Conservation (phyloP, 495 filamentous ascomycete species). For the Cairneyella variabilis region DNA sequence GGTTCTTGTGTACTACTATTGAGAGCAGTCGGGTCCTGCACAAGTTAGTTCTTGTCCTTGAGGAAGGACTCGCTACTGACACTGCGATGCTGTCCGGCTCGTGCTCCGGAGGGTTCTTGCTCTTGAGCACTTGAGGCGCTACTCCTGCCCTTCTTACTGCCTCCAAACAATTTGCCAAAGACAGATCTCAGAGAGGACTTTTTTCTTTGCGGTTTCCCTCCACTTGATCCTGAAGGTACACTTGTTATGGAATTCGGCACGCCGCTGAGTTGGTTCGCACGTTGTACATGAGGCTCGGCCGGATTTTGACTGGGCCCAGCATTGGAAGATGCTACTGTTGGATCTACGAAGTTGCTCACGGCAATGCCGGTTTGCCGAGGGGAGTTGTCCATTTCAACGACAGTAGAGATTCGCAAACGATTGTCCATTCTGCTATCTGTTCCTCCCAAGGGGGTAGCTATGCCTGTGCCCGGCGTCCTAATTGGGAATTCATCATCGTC, state of each 20-base stretch:
- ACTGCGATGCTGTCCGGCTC: conserved; percentile 34
- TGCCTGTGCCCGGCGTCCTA: conserved; percentile 32
- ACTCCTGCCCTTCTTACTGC: conserved; percentile 37
- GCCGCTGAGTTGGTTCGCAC: not conserved
- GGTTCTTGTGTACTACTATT: conserved; percentile 22
- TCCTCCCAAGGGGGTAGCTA: conserved; percentile 28
- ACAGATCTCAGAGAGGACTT: conserved; percentile 46
- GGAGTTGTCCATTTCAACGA: conserved; percentile 3
- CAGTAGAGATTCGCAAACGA: conserved; percentile 5
- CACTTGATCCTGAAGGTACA: conserved; percentile 12
- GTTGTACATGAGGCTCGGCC: conserved; percentile 7
- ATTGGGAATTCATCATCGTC: conserved; percentile 45
- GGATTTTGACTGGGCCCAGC: not conserved
- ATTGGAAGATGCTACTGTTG: not conserved
- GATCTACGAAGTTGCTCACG: conserved; percentile 1
- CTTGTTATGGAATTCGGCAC: conserved; percentile 18
- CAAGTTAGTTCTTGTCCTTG: conserved; percentile 18
- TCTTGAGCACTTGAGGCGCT: conserved; percentile 16
- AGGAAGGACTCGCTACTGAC: conserved; percentile 31
- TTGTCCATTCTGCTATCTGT: conserved; percentile 10
- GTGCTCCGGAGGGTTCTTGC: conserved; percentile 14
- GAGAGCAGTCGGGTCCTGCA: conserved; percentile 41
- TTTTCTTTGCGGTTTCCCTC: conserved; percentile 38
- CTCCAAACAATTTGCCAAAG: conserved; percentile 45
- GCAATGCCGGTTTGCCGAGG: conserved; percentile 2